A percentile compares a stretch with the other conserved stretches of the same genome.
Evolutionary conservation across 352 stramenopile genomes (phyloP).

Genomic region (Thalassiosira exigua): DNA sequence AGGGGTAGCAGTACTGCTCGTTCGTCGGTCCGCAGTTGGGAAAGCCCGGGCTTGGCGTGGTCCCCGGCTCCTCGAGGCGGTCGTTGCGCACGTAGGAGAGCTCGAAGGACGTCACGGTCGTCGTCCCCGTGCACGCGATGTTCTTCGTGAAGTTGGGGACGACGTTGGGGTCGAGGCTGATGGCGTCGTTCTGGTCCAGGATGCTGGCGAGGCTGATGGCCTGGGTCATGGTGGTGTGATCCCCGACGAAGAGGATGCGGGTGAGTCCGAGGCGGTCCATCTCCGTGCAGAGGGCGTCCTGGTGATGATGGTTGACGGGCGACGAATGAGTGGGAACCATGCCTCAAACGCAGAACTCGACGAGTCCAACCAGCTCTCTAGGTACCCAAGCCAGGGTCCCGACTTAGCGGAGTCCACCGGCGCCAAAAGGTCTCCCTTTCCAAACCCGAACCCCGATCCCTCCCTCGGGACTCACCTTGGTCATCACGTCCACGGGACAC

Average conservation of each 20-base stretch:
- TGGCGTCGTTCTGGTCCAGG: constrained; percentile 39
- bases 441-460: no score
- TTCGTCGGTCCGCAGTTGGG: constrained; percentile 44
- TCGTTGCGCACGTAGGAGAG: constrained; percentile 50
- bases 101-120: constrained; percentile 27
- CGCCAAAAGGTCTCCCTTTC: no score
- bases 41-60: constrained; percentile 37
- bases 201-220: constrained; percentile 49
- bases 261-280: constrained; percentile 48
- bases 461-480: constrained; percentile 20
- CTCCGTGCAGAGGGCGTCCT: constrained; percentile 33
- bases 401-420: no score
- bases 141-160: constrained; percentile 57
- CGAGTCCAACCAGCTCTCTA: no score
- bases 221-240: constrained; percentile 56
- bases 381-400: no score
- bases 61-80: constrained; percentile 41
- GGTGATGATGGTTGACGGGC: no score
- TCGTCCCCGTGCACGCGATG: constrained; percentile 17
- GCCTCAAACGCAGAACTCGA: no score
- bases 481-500: constrained; percentile 42
- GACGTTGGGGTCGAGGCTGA: constrained; percentile 48
- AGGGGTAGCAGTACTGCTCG: constrained; percentile 54
- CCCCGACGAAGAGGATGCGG: constrained; percentile 54
- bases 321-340: no score